A percentile compares a stretch with the other conserved stretches of the same genome.
Conservation (phyloP, 345 rosid species). For the Arabidopsis suecica region DNA sequence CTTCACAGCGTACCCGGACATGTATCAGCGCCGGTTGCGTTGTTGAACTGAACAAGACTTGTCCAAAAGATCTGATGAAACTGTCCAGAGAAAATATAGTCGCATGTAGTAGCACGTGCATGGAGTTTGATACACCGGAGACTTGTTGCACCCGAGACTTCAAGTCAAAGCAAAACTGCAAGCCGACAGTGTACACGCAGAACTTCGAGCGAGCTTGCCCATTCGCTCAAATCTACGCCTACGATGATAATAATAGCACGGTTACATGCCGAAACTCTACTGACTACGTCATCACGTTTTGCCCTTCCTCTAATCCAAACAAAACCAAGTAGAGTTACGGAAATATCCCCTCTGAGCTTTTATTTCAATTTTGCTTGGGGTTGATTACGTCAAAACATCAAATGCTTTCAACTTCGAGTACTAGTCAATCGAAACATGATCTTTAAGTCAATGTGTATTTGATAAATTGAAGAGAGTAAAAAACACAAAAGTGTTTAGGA, state of each 20-base stretch:
- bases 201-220: constrained; percentile 37
- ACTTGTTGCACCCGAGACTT: constrained; percentile 14
- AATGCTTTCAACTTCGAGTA: neutral
- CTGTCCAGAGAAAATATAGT: neutral
- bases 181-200: constrained; percentile 26
- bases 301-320: constrained; percentile 25
- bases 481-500: no score
- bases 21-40: constrained; percentile 26
- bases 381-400: constrained; percentile 6
- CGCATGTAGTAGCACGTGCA: constrained; percentile 27
- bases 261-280: constrained; percentile 29
- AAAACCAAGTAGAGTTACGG: neutral
- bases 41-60: constrained; percentile 28
- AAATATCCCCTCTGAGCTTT: neutral
- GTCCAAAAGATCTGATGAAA: constrained; percentile 29
- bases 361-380: neutral
- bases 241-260: constrained; percentile 25
- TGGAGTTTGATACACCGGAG: neutral
- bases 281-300: constrained; percentile 35
- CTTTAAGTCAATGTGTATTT: neutral
- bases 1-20: constrained; percentile 30
- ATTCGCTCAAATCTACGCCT: constrained; percentile 25
- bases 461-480: no score
- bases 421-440: neutral
- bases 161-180: constrained; percentile 38